Percentiles rank a stretch among this genome's conserved stretches.
phyloP scores from a whole-genome alignment of 768 basidiomycete species.

The Rhizopogon vinicolor region DNA sequence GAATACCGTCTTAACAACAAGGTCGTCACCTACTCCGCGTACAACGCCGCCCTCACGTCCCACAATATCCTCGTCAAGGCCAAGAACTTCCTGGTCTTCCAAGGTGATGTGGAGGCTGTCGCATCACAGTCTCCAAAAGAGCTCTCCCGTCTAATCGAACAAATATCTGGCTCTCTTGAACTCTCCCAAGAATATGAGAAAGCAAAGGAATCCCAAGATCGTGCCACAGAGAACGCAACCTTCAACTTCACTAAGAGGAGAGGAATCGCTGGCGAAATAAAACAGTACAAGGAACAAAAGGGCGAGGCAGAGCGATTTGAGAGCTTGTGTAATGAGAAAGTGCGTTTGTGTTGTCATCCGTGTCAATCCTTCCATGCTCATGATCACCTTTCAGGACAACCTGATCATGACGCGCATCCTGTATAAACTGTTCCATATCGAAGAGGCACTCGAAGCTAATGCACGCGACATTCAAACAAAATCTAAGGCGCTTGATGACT shows the following conservation, averaged over 20 bases:
- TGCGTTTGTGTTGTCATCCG: slow-evolving; percentile 27
- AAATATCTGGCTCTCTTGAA: slow-evolving; percentile 93
- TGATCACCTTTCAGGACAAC: slow-evolving; percentile 53
- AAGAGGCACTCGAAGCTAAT: slow-evolving; percentile 73
- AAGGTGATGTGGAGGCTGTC: slow-evolving; percentile 97
- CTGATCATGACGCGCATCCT: slow-evolving; percentile 78
- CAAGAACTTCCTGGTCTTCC: slow-evolving; percentile 99
- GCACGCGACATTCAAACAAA: slow-evolving; percentile 65
- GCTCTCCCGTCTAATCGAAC: slow-evolving; percentile 86
- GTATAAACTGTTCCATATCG: slow-evolving; percentile 88
- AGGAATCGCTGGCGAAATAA: slow-evolving; percentile 92
- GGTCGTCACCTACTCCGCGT: slow-evolving; percentile 80
- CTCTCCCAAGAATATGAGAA: slow-evolving; percentile 84
- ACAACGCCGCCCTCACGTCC: slow-evolving; percentile 80
- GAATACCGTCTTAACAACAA: slow-evolving; percentile 86
- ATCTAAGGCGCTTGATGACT: slow-evolving; percentile 63
- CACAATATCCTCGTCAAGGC: slow-evolving; percentile 99
- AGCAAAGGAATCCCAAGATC: slow-evolving; percentile 81
- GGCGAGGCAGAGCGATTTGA: slow-evolving; percentile 89
- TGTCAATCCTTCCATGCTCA: not conserved
- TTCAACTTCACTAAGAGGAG: slow-evolving; percentile 93
- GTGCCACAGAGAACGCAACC: slow-evolving; percentile 91
- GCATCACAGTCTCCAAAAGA: slow-evolving; percentile 92
- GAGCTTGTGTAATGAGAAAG: slow-evolving; percentile 66
- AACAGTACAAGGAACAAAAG: slow-evolving; percentile 97